These are phyloP conservation scores for Pisolithus orientalis DNA, from an alignment of 768 basidiomycete species.

Conservation along the genomic window DNA sequence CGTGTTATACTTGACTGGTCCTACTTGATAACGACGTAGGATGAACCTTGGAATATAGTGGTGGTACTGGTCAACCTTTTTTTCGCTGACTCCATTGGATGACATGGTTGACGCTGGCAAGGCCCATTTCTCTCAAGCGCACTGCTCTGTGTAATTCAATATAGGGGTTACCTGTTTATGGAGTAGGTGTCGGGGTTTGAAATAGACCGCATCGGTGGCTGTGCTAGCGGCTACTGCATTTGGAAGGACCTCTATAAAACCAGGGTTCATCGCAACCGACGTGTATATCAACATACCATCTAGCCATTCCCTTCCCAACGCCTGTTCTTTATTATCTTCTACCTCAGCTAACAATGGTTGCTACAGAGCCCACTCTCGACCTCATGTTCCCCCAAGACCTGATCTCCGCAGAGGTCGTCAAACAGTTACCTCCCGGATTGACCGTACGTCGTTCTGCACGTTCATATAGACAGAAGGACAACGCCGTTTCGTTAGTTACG, in stretches of 20 bases:
- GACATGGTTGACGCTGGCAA: background rate
- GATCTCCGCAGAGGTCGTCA: constrained; percentile 60
- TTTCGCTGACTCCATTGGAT: background rate
- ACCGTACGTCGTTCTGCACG: constrained; percentile 4
- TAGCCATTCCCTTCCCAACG: background rate
- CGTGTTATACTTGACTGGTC: background rate
- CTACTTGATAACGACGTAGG: constrained; percentile 3
- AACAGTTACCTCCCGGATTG: constrained; percentile 49
- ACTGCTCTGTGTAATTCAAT: no score
- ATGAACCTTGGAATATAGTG: constrained; percentile 10
- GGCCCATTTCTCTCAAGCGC: no score
- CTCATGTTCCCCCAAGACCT: constrained; percentile 70
- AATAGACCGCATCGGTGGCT: no score
- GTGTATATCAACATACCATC: no score
- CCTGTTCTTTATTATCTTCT: background rate
- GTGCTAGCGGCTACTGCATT: no score
- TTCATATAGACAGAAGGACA: background rate
- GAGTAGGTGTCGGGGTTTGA: no score
- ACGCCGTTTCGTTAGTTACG: constrained; percentile 56
- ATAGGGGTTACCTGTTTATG: no score
- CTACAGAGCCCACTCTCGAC: constrained; percentile 59
- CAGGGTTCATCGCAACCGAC: no score
- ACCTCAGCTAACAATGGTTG: constrained; percentile 5
- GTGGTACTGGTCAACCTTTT: constrained; percentile 1
- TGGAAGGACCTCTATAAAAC: no score